Evolutionary conservation across 495 filamentous ascomycete species (phyloP).

Genomic region (Mycothermus thermophilus): DNA sequence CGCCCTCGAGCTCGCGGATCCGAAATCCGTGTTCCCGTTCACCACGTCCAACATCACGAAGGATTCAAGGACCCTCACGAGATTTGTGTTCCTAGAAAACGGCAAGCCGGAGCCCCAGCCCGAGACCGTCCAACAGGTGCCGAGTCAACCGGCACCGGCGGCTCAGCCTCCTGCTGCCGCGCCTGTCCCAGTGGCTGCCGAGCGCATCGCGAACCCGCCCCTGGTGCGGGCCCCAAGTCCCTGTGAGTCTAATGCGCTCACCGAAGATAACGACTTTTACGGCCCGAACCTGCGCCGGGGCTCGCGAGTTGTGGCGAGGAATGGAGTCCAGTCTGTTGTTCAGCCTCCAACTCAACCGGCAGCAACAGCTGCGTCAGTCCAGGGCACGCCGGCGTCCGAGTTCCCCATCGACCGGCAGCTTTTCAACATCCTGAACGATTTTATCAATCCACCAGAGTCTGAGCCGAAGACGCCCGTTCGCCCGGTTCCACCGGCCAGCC

Average conservation of each 20-base stretch:
- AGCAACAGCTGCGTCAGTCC: neutral
- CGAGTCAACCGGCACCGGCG: neutral
- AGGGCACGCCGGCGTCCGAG: conserved; percentile 8
- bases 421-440: conserved; percentile 29
- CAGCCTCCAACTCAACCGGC: neutral
- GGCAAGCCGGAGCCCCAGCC: conserved; percentile 8
- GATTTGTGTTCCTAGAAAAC: conserved; percentile 12
- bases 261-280: conserved; percentile 17
- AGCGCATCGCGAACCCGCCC: neutral
- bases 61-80: conserved; percentile 5
- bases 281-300: conserved; percentile 4
- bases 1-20: conserved; percentile 11
- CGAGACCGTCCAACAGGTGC: neutral
- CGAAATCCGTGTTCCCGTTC: conserved; percentile 14
- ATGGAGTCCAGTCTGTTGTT: neutral
- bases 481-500: conserved; percentile 11
- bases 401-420: conserved; percentile 22
- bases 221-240: conserved; percentile 1
- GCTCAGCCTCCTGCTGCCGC: neutral
- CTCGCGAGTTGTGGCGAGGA: neutral
- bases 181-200: neutral
- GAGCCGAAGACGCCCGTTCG: conserved; percentile 2
- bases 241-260: conserved; percentile 14
- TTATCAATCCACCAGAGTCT: conserved; percentile 22
- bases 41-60: conserved; percentile 2